Conservation (phyloP, 2,329 filamentous ascomycete species). For the Allantophomopsis cytisporea region DNA sequence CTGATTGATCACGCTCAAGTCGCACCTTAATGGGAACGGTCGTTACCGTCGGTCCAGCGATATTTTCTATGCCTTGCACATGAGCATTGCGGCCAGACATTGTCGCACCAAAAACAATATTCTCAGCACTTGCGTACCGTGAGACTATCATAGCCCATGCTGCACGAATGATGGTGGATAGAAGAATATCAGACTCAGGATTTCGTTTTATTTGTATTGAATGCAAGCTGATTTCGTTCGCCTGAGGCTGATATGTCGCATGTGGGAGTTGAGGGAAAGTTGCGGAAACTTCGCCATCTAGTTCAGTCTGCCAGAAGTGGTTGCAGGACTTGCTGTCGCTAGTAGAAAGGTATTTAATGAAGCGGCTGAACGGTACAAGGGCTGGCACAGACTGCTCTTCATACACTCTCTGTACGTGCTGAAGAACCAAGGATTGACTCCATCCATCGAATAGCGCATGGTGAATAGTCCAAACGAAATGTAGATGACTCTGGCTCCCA, state of each 20-base stretch:
- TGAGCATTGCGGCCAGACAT: constrained; percentile 24
- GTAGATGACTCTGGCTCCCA: constrained; percentile 4
- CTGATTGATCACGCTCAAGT: constrained; percentile 14
- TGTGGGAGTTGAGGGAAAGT: not conserved
- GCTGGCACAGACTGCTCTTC: constrained; percentile 15
- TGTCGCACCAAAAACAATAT: constrained; percentile 26
- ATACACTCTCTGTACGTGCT: not conserved
- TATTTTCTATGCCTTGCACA: constrained; percentile 22
- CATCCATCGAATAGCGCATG: constrained; percentile 50
- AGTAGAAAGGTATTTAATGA: not conserved
- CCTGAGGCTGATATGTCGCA: not conserved
- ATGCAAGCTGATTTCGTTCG: not conserved
- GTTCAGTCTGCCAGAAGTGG: not conserved
- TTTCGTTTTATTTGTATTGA: not conserved
- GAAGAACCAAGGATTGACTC: constrained; percentile 28
- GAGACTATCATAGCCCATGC: constrained; percentile 25
- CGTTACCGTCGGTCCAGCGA: constrained; percentile 26
- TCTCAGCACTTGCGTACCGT: constrained; percentile 19
- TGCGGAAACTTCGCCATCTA: not conserved
- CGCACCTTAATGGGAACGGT: constrained; percentile 24
- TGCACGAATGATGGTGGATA: constrained; percentile 23
- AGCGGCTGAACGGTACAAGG: not conserved
- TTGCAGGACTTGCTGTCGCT: not conserved
- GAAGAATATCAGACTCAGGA: constrained; percentile 1
- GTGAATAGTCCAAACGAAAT: constrained; percentile 37